phyloP scores from a whole-genome alignment of 495 filamentous ascomycete species.

The Aspergillus panamensis region DNA sequence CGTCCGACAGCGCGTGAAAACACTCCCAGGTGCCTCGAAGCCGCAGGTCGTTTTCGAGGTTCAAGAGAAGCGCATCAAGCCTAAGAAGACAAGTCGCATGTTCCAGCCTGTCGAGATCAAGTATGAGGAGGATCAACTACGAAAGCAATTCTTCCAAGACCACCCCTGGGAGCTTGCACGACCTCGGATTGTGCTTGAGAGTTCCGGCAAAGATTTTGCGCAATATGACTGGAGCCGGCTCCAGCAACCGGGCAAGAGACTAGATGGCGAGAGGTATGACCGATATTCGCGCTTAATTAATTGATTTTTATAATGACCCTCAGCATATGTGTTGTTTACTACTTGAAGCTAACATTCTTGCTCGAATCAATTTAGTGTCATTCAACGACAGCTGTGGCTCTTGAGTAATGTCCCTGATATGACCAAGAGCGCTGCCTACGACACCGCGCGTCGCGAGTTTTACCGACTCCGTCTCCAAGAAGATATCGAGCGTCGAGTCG shows the following conservation, averaged over 20 bases:
- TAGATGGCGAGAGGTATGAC: slow-evolving; percentile 82
- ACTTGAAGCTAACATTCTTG: slow-evolving; percentile 19
- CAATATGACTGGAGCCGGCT: slow-evolving; percentile 79
- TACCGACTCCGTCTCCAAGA: slow-evolving; percentile 76
- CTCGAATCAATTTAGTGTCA: slow-evolving; percentile 59
- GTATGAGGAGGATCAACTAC: slow-evolving; percentile 83
- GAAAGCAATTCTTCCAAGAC: slow-evolving; percentile 78
- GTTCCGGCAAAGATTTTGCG: slow-evolving; percentile 74
- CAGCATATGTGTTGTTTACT: background rate
- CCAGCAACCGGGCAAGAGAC: slow-evolving; percentile 68
- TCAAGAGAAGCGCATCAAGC: slow-evolving; percentile 39
- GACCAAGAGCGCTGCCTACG: slow-evolving; percentile 70
- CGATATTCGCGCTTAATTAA: background rate
- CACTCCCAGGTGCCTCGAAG: slow-evolving; percentile 28
- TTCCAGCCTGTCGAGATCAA: slow-evolving; percentile 74
- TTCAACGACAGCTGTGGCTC: slow-evolving; percentile 87
- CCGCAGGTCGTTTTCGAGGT: slow-evolving; percentile 40
- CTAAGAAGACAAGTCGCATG: slow-evolving; percentile 65
- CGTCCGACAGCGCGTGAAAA: slow-evolving; percentile 46
- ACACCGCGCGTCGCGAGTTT: slow-evolving; percentile 84
- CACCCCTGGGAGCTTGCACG: slow-evolving; percentile 97
- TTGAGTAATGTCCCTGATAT: slow-evolving; percentile 61
- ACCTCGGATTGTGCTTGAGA: slow-evolving; percentile 78
- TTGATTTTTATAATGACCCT: background rate
- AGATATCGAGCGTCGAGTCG: slow-evolving; percentile 79